Conservation (phyloP, 2,329 filamentous ascomycete genomes). For the Colletotrichum karsti region DNA sequence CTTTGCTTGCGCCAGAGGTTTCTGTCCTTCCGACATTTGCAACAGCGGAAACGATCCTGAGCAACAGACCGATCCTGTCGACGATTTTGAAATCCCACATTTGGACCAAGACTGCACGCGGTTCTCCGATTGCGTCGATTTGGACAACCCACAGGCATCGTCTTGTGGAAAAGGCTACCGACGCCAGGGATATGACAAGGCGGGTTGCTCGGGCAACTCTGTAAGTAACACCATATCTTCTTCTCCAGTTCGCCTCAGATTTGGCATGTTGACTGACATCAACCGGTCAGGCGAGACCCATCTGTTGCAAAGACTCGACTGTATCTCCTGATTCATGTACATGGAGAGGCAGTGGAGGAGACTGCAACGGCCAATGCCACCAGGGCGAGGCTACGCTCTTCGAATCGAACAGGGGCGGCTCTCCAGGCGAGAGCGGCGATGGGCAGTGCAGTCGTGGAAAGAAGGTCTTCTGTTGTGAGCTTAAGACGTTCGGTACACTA, state of each 20-base stretch:
- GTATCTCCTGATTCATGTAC: background rate
- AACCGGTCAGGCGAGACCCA: background rate
- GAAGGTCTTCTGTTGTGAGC: constrained; percentile 28
- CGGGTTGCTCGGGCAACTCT: background rate
- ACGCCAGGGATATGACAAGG: background rate
- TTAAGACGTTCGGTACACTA: background rate
- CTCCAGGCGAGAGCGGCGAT: background rate
- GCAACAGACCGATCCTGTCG: background rate
- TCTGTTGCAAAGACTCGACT: background rate
- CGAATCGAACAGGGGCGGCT: constrained; percentile 9
- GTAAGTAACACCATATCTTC: background rate
- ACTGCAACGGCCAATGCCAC: constrained; percentile 29
- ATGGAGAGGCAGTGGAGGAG: constrained; percentile 23
- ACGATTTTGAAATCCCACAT: background rate
- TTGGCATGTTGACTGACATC: too few relatives aligned
- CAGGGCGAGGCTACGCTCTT: constrained; percentile 21
- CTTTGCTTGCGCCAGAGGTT: background rate
- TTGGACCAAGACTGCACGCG: background rate
- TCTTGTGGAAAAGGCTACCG: background rate
- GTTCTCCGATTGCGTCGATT: background rate
- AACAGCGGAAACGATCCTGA: background rate
- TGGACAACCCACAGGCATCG: background rate
- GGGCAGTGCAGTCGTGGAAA: constrained; percentile 13
- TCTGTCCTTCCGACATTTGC: constrained; percentile 33
- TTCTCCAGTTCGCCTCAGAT: background rate